Base-by-base conservation (phyloP, 139 green algal species). In the Chlorella sorokiniana region DNA sequence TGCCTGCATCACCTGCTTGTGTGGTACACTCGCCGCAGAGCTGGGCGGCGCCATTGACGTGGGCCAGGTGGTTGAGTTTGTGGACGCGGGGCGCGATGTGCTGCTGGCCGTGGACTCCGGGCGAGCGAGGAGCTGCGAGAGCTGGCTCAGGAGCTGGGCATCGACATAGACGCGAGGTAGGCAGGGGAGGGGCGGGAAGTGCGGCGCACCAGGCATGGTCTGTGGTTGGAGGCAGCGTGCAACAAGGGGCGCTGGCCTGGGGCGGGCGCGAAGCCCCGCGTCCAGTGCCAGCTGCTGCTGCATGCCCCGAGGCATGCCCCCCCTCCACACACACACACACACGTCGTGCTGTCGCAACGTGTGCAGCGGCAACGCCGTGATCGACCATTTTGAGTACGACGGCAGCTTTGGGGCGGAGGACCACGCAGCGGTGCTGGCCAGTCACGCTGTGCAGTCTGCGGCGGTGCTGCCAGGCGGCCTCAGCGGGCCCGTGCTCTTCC, bases 81-180 rank as follows among this genome's bases (percentile, higher is more conserved):
- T 98, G 2, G 94, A 98, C 52, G 84, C 69, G 27, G 95, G 95
- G 5, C 87, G 88, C 52, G 90, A 97, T 69, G 35, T 98, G 25
- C 45, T 98, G 2, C n/a, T 98, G 18, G 92, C 90, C 31, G 83
- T 88, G 23, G 89, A 86, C 81, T 79, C 84, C 18, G 67, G 84
- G 84, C 85, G 3, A 94, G 89, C 22, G 90, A 94, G 59, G 76
- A 86, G 48, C 29, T 86, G 52, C 68, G 78, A 29, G 87, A 86
- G 25, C 86, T 97, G 23, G 88, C 88, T 0, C 56, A 84, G 4
- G 90, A 94, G 48, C 84, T 93, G 33, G 94, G 94, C 8, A 86
- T 96, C 22, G 94, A 97, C 62, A n/a, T 97, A 45, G 93, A 96
- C 38, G 78, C 87, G 9, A 72, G 45, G 73, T 79, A 38, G 31